Evolutionary conservation across 176 grass and related monocot species (phyloP).

Genomic region (Dendrocalamus sinicus): DNA sequence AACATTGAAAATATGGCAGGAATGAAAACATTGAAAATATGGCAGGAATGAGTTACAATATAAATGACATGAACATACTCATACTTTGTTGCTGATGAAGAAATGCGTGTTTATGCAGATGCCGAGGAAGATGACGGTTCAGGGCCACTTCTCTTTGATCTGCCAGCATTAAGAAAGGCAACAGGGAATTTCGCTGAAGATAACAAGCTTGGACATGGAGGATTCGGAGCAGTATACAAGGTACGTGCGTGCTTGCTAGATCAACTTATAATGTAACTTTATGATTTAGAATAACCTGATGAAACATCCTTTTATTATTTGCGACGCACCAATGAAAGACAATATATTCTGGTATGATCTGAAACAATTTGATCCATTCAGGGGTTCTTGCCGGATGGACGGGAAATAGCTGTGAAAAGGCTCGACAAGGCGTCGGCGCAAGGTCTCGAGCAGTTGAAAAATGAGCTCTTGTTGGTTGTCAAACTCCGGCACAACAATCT

Average conservation of each 20-base stretch:
- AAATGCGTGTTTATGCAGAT: not conserved
- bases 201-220: slow-evolving; percentile 72
- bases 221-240: slow-evolving; percentile 73
- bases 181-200: slow-evolving; percentile 54
- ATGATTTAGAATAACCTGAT: not conserved
- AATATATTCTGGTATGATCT: not conserved
- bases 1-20: too few species aligned
- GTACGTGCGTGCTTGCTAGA: not conserved
- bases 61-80: not conserved
- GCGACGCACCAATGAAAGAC: too few species aligned
- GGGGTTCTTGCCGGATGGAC: slow-evolving; percentile 41
- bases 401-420: slow-evolving; percentile 35
- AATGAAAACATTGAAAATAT: too few species aligned
- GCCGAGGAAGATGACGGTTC: slow-evolving; percentile 26
- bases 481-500: slow-evolving; percentile 63
- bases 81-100: not conserved
- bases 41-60: too few species aligned
- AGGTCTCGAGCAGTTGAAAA: slow-evolving; percentile 46
- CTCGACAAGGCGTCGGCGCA: slow-evolving; percentile 40
- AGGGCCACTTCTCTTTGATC: slow-evolving; percentile 42
- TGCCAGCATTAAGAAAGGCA: slow-evolving; percentile 46
- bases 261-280: not conserved
- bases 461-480: slow-evolving; percentile 54
- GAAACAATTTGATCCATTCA: not conserved
- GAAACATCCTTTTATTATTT: too few species aligned